Conservation (phyloP, 2,329 filamentous ascomycete species). For the Paraphoma chrysanthemicola region DNA sequence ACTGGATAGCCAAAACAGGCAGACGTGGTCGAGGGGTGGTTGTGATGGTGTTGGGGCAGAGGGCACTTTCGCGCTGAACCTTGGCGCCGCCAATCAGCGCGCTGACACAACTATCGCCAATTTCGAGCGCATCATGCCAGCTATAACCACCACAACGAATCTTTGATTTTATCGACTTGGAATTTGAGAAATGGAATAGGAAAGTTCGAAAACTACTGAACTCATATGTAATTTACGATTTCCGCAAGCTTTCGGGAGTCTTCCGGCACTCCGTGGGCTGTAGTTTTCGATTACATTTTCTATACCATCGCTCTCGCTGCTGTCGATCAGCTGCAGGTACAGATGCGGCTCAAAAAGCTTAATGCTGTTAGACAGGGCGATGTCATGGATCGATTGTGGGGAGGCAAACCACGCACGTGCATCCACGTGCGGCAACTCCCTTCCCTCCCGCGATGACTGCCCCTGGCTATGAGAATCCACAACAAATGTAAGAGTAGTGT, state of each 20-base stretch:
- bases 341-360: conserved; percentile 48
- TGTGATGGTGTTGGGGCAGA: conserved; percentile 26
- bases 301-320: conserved; percentile 30
- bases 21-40: conserved; percentile 23
- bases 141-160: conserved; percentile 24
- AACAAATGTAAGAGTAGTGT: not conserved
- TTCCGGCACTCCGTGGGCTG: conserved; percentile 13
- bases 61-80: conserved; percentile 16
- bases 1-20: conserved; percentile 14
- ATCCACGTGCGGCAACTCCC: conserved; percentile 16
- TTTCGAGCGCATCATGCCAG: conserved; percentile 11
- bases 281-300: conserved; percentile 19
- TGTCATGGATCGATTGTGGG: conserved; percentile 36
- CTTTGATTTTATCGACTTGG: conserved; percentile 13
- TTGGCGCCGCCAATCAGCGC: conserved; percentile 23
- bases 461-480: not conserved
- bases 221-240: conserved; percentile 3
- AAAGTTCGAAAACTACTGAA: conserved; percentile 6
- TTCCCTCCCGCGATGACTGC: not conserved
- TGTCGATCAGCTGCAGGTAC: conserved; percentile 44
- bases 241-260: conserved; percentile 39
- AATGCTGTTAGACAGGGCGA: conserved; percentile 28
- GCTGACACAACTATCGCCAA: conserved; percentile 12
- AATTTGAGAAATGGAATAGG: not conserved
- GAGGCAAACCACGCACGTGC: conserved; percentile 33